Base-by-base conservation (phyloP, 2,329 filamentous ascomycete genomes). In the Penicillium occitanis region DNA sequence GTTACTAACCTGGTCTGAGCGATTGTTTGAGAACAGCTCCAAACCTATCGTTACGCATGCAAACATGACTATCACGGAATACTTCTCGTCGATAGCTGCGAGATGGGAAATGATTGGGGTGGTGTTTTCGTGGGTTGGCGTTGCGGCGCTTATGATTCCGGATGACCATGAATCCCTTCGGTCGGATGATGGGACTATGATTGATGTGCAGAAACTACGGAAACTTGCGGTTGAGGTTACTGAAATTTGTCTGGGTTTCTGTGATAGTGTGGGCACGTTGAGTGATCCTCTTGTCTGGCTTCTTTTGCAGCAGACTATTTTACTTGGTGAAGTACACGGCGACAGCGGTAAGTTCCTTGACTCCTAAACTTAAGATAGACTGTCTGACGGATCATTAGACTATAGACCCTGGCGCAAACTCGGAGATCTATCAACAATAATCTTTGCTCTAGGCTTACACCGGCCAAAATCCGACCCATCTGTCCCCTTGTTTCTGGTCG, bases 371-470 rank as follows among this genome's bases (percentile, higher is more conserved):
- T 22, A 28, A 51, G 22, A 17, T 17, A 28, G 13, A 3, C 14
- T 30, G 22, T 14, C 48, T 51, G 22, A 51, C 11, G 6, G 13
- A 28, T 17, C 2, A 17, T 51, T 25, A 81, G 80, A 80, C 63
- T 81, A 81, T 44, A 72, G 76, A 35, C 76, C 79, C 2, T 83
- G 80, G 80, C 73, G 79, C 35, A 76, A 73, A 28, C 71, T 82
- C 0, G 81, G 81, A 19, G 80, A 83, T 65, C 73, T 83, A 2
- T 76, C 76, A 0, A 79, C 75, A 42, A 76, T 79, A 0, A 67
- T 82, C 1, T 81, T 79, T 60, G 79, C 80, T 1, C 71, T 82
- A 3, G 81, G 81, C 2, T 78, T 82, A 48, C 81, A 83, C 65
- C 74, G 83, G 35, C 70, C 76, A 25, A 58, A 66, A 44, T 14